phyloP scores from a whole-genome alignment of 345 rosid genomes.

The Ceriops tagal region DNA sequence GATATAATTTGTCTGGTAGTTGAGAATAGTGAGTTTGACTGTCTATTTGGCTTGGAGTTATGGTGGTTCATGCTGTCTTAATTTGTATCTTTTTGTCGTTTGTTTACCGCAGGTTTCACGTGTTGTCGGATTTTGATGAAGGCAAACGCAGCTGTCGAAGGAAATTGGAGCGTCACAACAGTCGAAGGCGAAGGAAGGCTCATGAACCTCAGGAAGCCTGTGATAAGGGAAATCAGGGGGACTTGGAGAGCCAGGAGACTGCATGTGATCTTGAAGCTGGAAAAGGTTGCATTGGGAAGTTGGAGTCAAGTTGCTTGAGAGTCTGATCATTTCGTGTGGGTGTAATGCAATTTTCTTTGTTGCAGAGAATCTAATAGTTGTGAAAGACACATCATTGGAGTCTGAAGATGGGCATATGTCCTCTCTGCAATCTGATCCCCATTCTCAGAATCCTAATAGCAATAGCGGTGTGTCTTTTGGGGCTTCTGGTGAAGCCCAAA shows the following conservation, averaged over 20 bases:
- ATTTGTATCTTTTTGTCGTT: background rate
- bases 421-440: conserved; percentile 40
- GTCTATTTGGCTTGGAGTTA: background rate
- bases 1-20: too few species aligned
- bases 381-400: conserved; percentile 55
- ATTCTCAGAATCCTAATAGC: conserved; percentile 44
- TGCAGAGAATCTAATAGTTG: conserved; percentile 40
- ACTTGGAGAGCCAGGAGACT: conserved; percentile 37
- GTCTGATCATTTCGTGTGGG: background rate
- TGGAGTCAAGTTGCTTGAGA: background rate
- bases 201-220: conserved; percentile 33
- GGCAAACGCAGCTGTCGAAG: conserved; percentile 91
- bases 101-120: conserved; percentile 59
- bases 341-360: conserved; percentile 5
- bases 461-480: conserved; percentile 51
- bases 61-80: background rate
- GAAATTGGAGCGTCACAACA: conserved; percentile 91
- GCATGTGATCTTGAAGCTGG: conserved; percentile 54
- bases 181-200: conserved; percentile 69
- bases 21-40: background rate
- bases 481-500: conserved; percentile 52
- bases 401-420: conserved; percentile 56
- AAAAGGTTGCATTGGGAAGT: conserved; percentile 44
- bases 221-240: conserved; percentile 40
- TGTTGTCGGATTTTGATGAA: conserved; percentile 82